These are phyloP conservation scores for Jimgerdemannia lactiflua DNA, from an alignment of 192 early-diverging fungal species.

Conservation along the genomic window DNA sequence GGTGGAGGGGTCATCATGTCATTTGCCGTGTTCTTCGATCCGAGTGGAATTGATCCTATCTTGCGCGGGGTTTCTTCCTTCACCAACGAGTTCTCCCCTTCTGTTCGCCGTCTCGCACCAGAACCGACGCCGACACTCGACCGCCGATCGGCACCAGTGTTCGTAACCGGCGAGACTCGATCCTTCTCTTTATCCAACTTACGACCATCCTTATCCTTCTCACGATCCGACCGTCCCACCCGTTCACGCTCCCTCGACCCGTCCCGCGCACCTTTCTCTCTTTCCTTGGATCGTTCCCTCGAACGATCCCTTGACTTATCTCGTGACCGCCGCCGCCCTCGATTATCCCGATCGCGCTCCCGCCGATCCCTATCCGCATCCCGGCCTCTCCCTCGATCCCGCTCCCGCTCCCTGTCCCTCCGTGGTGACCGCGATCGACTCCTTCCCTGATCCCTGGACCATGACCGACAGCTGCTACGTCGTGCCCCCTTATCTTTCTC, in stretches of 20 bases:
- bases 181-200: background rate
- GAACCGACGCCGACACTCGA: background rate
- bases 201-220: background rate
- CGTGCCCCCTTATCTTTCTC: background rate
- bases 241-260: background rate
- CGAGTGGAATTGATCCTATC: background rate
- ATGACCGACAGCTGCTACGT: background rate
- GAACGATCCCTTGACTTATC: background rate
- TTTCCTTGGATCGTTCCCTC: background rate
- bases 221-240: background rate
- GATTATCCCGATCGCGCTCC: background rate
- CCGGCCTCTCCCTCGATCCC: background rate
- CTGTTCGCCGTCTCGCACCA: background rate
- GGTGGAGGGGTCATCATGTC: background rate
- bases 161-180: background rate
- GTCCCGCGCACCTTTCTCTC: background rate
- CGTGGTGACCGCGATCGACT: background rate
- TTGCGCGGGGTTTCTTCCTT: background rate
- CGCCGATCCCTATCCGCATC: background rate
- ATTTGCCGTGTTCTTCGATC: background rate
- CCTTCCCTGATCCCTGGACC: background rate
- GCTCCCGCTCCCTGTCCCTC: background rate
- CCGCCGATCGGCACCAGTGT: background rate
- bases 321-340: background rate
- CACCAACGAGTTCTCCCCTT: background rate